Percentiles rank a stretch among this genome's conserved stretches.
Evolutionary conservation across 345 rosid species (phyloP).

Genomic region (Lepidium aucheri): DNA sequence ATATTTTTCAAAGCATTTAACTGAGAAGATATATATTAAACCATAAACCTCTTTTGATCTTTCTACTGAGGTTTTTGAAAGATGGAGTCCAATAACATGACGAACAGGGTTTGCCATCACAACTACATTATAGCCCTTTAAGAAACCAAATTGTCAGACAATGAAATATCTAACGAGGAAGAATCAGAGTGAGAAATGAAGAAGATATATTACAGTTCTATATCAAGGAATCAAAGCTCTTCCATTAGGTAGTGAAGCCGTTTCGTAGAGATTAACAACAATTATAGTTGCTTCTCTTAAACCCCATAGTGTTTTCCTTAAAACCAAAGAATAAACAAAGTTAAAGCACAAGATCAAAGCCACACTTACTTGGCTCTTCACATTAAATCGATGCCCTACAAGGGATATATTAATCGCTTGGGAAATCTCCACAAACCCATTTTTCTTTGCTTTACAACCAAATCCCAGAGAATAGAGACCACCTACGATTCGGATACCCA

Average conservation of each 20-base stretch:
- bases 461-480: too few species aligned
- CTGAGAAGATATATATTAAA: too few species aligned
- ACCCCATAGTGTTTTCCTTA: conserved; percentile 63
- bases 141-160: neutral
- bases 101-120: conserved; percentile 24
- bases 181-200: neutral
- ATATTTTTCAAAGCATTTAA: neutral
- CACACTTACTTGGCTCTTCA: too few species aligned
- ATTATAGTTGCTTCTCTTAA: conserved; percentile 57
- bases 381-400: too few species aligned
- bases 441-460: too few species aligned
- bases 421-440: too few species aligned
- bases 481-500: too few species aligned
- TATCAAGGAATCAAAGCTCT: conserved; percentile 73
- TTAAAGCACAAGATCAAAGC: neutral
- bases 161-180: neutral
- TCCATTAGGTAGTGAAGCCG: conserved; percentile 59
- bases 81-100: conserved; percentile 25
- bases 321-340: conserved; percentile 12
- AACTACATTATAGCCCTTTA: conserved; percentile 26
- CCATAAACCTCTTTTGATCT: too few species aligned
- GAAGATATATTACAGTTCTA: conserved; percentile 38
- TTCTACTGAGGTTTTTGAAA: conserved; percentile 19
- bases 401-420: too few species aligned
- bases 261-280: conserved; percentile 44